Conservation (phyloP, 148 eudicot genomes). For the Linanthus parryae region DNA sequence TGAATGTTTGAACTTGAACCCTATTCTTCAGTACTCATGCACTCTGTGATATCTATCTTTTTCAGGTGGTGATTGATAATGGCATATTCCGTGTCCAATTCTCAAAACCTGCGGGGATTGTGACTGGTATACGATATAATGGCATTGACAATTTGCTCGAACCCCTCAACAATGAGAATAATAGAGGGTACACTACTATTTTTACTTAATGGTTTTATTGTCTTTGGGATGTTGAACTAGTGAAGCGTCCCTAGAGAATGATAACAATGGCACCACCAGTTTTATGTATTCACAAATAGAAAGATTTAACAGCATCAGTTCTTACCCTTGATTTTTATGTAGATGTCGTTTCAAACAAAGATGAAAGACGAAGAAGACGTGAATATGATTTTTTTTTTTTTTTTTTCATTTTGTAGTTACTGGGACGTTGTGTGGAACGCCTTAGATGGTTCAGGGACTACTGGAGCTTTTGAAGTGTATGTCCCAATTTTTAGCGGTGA, state of each 20-base stretch:
- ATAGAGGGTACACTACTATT: conserved; percentile 54
- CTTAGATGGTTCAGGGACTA: conserved; percentile 52
- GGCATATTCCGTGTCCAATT: conserved; percentile 70
- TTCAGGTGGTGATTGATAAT: conserved; percentile 72
- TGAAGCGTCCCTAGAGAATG: too few relatives aligned
- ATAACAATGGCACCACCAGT: too few relatives aligned
- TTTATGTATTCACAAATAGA: too few relatives aligned
- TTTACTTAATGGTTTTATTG: too few relatives aligned
- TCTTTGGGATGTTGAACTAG: too few relatives aligned
- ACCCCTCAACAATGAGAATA: conserved; percentile 42
- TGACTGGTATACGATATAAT: conserved; percentile 60
- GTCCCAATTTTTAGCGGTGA: conserved; percentile 6
- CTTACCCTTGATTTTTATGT: too few relatives aligned
- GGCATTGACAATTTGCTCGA: conserved; percentile 83
- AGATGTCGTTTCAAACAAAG: too few relatives aligned
- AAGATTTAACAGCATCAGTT: too few relatives aligned
- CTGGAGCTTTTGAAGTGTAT: conserved; percentile 62
- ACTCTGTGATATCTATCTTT: too few relatives aligned
- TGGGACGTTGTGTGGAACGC: conserved; percentile 80
- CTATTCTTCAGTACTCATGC: too few relatives aligned
- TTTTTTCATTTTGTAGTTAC: conserved; percentile 31
- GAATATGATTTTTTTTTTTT: not conserved
- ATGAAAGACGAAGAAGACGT: too few relatives aligned
- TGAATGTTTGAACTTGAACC: too few relatives aligned
- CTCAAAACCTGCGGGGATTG: conserved; percentile 74